phyloP scores from a whole-genome alignment of 2,329 filamentous ascomycete genomes.

The Proliferodiscus dingleyae region DNA sequence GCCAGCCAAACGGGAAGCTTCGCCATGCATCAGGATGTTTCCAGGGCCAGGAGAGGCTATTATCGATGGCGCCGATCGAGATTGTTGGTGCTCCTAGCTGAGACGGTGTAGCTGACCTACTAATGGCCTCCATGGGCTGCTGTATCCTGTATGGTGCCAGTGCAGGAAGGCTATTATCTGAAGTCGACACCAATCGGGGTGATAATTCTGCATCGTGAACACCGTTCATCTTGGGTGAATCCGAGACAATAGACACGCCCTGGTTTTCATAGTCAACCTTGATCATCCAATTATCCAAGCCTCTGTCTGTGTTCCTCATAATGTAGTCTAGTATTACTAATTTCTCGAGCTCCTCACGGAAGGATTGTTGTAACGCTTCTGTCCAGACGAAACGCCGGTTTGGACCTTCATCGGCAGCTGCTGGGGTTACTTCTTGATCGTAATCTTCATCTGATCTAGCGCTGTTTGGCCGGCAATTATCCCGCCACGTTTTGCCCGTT shows the following conservation, averaged over 20 bases:
- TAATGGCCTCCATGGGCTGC: constrained; percentile 78
- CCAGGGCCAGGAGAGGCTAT: constrained; percentile 92
- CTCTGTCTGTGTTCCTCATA: constrained; percentile 97
- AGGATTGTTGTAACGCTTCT: constrained; percentile 79
- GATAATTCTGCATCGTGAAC: constrained; percentile 49
- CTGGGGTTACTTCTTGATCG: constrained; percentile 48
- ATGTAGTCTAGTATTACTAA: constrained; percentile 97
- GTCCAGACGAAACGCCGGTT: constrained; percentile 70
- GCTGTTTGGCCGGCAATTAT: constrained; percentile 66
- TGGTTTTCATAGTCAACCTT: constrained; percentile 84
- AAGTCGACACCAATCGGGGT: constrained; percentile 41
- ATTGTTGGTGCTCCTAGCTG: constrained; percentile 44
- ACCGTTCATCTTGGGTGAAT: constrained; percentile 66
- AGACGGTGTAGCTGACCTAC: constrained; percentile 37
- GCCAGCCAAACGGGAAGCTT: constrained; percentile 96
- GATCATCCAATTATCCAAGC: constrained; percentile 99
- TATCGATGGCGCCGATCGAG: constrained; percentile 89
- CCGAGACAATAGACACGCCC: constrained; percentile 78
- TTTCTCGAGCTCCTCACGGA: constrained; percentile 93
- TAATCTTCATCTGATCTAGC: constrained; percentile 53
- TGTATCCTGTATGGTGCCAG: constrained; percentile 70
- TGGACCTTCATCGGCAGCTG: constrained; percentile 17
- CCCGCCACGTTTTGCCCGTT: constrained; percentile 71
- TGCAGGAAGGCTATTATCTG: constrained; percentile 29
- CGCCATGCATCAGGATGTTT: constrained; percentile 64